Evolutionary conservation across 495 filamentous ascomycete species (phyloP).

Genomic region (Bacidia rubella): DNA sequence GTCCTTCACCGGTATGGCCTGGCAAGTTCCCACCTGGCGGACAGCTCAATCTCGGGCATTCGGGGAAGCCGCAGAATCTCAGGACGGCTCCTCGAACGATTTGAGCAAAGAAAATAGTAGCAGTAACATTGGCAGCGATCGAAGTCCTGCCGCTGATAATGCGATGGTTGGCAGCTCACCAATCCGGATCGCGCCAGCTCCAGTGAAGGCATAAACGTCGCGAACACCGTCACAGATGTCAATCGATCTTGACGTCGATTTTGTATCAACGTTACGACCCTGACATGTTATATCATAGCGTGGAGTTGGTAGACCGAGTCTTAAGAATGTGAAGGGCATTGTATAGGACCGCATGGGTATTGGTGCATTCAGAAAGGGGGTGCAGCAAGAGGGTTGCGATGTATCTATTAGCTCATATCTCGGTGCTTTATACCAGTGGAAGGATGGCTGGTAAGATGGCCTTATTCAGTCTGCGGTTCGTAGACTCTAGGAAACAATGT

Average conservation of each 20-base stretch:
- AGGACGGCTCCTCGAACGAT: constrained; percentile 45
- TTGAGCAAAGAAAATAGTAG: constrained; percentile 67
- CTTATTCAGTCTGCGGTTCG: too few relatives aligned
- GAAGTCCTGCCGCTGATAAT: constrained; percentile 47
- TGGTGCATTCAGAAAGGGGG: too few relatives aligned
- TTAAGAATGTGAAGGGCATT: not conserved
- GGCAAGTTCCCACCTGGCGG: constrained; percentile 76
- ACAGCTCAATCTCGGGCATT: constrained; percentile 43
- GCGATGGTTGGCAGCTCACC: constrained; percentile 32
- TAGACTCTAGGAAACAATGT: too few relatives aligned
- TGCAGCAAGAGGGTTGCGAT: too few relatives aligned
- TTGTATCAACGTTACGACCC: not conserved
- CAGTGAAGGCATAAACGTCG: constrained; percentile 11
- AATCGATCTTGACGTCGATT: not conserved
- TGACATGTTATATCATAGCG: constrained; percentile 5
- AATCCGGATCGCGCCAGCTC: constrained; percentile 23
- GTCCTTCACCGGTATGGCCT: constrained; percentile 81
- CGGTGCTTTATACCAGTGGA: too few relatives aligned
- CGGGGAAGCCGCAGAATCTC: constrained; percentile 32
- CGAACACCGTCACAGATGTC: not conserved
- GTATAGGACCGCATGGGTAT: too few relatives aligned
- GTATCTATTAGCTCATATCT: too few relatives aligned
- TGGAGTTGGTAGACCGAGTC: constrained; percentile 2
- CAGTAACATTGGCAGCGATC: constrained; percentile 57
- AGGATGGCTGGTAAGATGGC: too few relatives aligned